Evolutionary conservation across 257 asterid species (phyloP).

Genomic region (Craterostigma plantagineum): DNA sequence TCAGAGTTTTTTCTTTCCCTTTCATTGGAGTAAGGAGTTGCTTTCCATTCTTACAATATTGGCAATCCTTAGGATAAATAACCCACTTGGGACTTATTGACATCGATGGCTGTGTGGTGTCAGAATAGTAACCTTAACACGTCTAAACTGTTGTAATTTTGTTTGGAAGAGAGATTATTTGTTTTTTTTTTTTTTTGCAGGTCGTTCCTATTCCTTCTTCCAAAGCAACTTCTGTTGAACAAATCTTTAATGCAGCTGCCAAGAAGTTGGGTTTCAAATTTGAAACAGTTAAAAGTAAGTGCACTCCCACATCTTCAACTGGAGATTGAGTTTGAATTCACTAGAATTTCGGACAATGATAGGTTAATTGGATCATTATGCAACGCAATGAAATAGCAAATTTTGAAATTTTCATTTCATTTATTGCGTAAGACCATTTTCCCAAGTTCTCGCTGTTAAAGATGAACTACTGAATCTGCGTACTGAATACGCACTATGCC

Average conservation of each 20-base stretch:
- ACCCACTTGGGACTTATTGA: too few relatives aligned
- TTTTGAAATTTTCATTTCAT: too few relatives aligned
- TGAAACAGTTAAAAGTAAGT: constrained; percentile 38
- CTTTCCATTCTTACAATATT: too few relatives aligned
- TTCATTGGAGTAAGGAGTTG: too few relatives aligned
- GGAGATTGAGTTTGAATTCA: background rate
- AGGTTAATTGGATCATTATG: background rate
- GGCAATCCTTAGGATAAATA: too few relatives aligned
- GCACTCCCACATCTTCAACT: background rate
- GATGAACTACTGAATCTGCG: too few relatives aligned
- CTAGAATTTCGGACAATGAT: background rate
- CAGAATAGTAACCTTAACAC: background rate
- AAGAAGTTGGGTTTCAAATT: constrained; percentile 73
- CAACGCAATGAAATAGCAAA: too few relatives aligned
- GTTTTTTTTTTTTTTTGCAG: constrained; percentile 19
- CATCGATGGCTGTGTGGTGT: too few relatives aligned
- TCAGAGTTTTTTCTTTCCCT: background rate
- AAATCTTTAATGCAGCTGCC: constrained; percentile 77
- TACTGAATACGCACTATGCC: too few relatives aligned
- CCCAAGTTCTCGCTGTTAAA: too few relatives aligned
- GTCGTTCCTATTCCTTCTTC: constrained; percentile 74
- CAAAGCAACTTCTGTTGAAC: constrained; percentile 45
- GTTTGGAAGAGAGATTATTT: constrained; percentile 4
- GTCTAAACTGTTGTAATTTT: background rate
- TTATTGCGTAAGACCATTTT: too few relatives aligned